Conservation (phyloP, 148 eudicot genomes). For the Vaccinium myrtillus region DNA sequence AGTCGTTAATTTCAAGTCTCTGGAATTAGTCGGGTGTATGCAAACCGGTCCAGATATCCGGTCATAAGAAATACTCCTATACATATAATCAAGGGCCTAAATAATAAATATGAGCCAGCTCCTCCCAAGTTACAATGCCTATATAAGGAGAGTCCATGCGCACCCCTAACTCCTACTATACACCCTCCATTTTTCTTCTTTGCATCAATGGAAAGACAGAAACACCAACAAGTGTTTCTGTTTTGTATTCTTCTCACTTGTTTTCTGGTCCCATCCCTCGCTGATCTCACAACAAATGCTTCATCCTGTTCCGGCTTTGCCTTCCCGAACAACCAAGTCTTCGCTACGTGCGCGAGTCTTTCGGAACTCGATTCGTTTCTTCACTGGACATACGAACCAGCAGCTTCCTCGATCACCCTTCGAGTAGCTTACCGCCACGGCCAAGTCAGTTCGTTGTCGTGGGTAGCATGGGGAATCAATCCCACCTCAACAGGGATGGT, state of each 20-base stretch:
- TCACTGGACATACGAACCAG: constrained; percentile 27
- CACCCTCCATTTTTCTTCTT: too few species aligned
- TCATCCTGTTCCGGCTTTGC: constrained; percentile 11
- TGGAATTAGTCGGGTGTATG: too few species aligned
- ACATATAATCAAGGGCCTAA: too few species aligned
- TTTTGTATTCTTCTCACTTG: not conserved
- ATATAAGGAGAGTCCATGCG: not conserved
- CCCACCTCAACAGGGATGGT: constrained; percentile 6
- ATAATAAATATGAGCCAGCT: too few species aligned
- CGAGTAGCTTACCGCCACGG: constrained; percentile 26
- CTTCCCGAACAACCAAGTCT: constrained; percentile 17
- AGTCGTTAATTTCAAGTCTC: too few species aligned
- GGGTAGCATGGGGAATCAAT: constrained; percentile 26
- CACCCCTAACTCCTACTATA: too few species aligned
- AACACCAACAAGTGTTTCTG: not conserved
- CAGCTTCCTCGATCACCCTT: constrained; percentile 20
- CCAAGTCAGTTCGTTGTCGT: constrained; percentile 6
- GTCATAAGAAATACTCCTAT: too few species aligned
- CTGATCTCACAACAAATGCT: not conserved
- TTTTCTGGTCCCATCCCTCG: not conserved
- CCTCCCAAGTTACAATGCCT: not conserved
- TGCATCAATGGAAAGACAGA: not conserved
- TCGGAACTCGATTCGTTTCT: constrained; percentile 21
- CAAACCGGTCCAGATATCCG: too few species aligned
- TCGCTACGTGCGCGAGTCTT: constrained; percentile 20